These are phyloP conservation scores for Canna indica DNA, from an alignment of 176 grass and related monocot species.

Conservation along the genomic window DNA sequence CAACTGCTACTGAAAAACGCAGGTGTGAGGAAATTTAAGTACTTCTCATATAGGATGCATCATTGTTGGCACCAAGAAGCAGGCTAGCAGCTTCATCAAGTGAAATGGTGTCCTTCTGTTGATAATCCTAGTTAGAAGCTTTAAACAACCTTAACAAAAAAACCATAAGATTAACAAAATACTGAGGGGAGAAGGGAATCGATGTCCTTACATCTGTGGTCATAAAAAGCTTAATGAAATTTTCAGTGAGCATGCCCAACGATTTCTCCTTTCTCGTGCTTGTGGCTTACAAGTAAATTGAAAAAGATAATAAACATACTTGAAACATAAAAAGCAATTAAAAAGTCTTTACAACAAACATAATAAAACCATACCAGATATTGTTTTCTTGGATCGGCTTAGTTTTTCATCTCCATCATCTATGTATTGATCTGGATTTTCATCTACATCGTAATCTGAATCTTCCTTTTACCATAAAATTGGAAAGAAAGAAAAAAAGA, in stretches of 20 bases:
- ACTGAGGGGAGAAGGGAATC: neutral
- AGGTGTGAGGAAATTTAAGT: neutral
- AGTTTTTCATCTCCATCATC: conserved; percentile 49
- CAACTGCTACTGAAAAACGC: neutral
- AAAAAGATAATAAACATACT: conserved; percentile 11
- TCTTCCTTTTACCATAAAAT: conserved; percentile 22
- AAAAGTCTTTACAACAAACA: neutral
- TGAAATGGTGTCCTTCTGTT: conserved; percentile 50
- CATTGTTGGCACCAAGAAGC: conserved; percentile 67
- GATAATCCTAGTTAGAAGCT: neutral
- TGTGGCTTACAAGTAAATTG: conserved; percentile 13
- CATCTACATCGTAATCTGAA: conserved; percentile 57
- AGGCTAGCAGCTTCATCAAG: conserved; percentile 66
- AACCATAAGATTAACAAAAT: neutral
- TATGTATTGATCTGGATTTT: conserved; percentile 31
- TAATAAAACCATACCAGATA: conserved; percentile 42
- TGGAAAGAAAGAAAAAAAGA: neutral
- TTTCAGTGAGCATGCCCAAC: conserved; percentile 69
- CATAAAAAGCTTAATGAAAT: conserved; percentile 93
- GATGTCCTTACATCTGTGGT: conserved; percentile 48
- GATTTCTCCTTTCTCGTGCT: conserved; percentile 86
- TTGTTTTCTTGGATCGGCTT: conserved; percentile 20
- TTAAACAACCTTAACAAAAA: neutral
- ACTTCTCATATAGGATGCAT: conserved; percentile 83
- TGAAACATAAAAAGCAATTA: neutral